phyloP scores from a whole-genome alignment of 164 flowering plant genomes.

The Cinnamomum chago region DNA sequence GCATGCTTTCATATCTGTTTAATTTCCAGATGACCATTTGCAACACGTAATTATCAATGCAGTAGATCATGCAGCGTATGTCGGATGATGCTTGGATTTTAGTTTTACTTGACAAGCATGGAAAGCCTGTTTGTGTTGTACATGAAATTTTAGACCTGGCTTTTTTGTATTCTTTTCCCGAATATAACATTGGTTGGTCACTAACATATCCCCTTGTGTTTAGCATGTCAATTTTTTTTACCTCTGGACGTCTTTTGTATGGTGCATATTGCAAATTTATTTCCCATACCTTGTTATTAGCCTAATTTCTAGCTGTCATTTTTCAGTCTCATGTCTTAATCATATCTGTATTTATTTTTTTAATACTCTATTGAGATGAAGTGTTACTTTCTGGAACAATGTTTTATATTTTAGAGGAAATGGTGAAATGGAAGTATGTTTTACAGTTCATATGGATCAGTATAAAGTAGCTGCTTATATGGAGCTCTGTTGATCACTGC shows the following conservation, averaged over 20 bases:
- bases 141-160: too few relatives aligned
- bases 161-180: neutral
- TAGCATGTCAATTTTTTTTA: neutral
- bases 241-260: neutral
- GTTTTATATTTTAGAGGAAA: neutral
- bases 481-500: slow-evolving; percentile 23
- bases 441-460: neutral
- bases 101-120: neutral
- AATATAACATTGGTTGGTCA: too few relatives aligned
- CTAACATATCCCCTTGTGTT: neutral
- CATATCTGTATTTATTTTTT: neutral
- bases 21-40: neutral
- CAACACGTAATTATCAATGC: neutral
- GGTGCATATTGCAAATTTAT: neutral
- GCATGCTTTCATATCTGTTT: neutral
- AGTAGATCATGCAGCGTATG: neutral
- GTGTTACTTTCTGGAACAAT: neutral
- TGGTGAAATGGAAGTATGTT: neutral
- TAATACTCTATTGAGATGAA: too few relatives aligned
- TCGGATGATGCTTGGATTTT: neutral
- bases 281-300: neutral
- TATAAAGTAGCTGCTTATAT: neutral
- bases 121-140: neutral
- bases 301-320: neutral
- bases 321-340: neutral